Evolutionary conservation across 768 basidiomycete genomes (phyloP).

Genomic region (Rubroboletus pulcherrimus): DNA sequence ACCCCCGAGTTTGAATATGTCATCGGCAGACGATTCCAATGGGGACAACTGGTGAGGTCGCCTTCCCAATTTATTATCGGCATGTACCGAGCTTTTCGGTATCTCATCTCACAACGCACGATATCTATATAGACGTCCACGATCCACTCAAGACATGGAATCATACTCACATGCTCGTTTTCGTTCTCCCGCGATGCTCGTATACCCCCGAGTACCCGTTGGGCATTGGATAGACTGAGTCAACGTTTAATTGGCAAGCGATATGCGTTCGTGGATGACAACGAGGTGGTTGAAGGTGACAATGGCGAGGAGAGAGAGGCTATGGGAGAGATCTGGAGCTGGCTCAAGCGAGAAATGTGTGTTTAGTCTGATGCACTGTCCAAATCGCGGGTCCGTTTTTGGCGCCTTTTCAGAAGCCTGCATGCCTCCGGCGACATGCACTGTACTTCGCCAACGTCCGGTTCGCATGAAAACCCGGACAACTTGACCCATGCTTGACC

Average conservation of each 20-base stretch:
- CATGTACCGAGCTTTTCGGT: not conserved
- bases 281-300: constrained; percentile 4
- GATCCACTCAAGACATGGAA: not conserved
- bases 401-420: not conserved
- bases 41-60: constrained; percentile 46
- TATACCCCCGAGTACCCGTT: not conserved
- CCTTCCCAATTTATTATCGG: constrained; percentile 7
- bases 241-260: constrained; percentile 32
- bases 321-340: constrained; percentile 27
- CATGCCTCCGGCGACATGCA: not conserved
- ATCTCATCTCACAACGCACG: not conserved
- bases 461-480: not conserved
- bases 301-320: not conserved
- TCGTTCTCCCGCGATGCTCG: not conserved
- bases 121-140: not conserved
- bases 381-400: not conserved
- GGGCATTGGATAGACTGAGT: constrained; percentile 20
- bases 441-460: too few relatives aligned
- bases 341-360: constrained; percentile 26
- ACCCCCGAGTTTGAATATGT: constrained; percentile 88
- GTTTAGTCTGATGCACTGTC: constrained; percentile 1
- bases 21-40: constrained; percentile 40
- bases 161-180: constrained; percentile 14
- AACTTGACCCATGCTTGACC: too few relatives aligned
- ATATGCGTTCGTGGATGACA: constrained; percentile 40